These are phyloP conservation scores for Linnemannia elongata DNA, from an alignment of 192 early-diverging fungal genomes.

Conservation along the genomic window DNA sequence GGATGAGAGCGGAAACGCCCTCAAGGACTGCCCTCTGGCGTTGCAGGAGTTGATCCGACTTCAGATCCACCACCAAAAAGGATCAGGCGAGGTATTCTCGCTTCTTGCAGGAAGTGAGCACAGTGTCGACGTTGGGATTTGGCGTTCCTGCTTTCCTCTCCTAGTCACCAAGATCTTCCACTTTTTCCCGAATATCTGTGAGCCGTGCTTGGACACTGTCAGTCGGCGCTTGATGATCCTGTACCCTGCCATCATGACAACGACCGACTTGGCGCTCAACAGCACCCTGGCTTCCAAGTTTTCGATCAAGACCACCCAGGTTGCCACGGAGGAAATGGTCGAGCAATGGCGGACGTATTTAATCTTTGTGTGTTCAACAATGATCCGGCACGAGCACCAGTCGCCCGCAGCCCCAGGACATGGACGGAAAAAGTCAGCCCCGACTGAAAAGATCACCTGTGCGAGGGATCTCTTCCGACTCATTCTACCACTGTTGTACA, in stretches of 20 bases:
- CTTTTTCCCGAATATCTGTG: constrained; percentile 61
- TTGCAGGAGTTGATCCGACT: constrained; percentile 59
- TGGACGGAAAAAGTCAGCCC: constrained; percentile 61
- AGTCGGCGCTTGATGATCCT: constrained; percentile 73
- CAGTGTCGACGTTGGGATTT: constrained; percentile 69
- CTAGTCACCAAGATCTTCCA: constrained; percentile 74
- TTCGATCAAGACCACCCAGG: constrained; percentile 59
- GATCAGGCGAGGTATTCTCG: constrained; percentile 65
- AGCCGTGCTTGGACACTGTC: constrained; percentile 68
- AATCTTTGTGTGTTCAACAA: constrained; percentile 78
- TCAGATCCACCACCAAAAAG: constrained; percentile 66
- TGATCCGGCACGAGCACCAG: constrained; percentile 60
- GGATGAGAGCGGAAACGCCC: constrained; percentile 62
- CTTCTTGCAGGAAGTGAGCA: constrained; percentile 72
- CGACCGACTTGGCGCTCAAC: constrained; percentile 64
- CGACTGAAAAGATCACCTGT: constrained; percentile 62
- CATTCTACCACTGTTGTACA: constrained; percentile 74
- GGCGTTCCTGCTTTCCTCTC: constrained; percentile 77
- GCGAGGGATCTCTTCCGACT: constrained; percentile 75
- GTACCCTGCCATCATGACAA: constrained; percentile 69
- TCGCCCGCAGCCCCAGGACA: constrained; percentile 54
- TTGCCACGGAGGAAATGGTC: constrained; percentile 73
- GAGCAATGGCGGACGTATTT: constrained; percentile 84
- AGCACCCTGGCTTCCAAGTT: constrained; percentile 64
- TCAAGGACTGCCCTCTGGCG: constrained; percentile 58